Evolutionary conservation across 202 grass and related monocot species (phyloP).

Genomic region (Carex sylvatica): DNA sequence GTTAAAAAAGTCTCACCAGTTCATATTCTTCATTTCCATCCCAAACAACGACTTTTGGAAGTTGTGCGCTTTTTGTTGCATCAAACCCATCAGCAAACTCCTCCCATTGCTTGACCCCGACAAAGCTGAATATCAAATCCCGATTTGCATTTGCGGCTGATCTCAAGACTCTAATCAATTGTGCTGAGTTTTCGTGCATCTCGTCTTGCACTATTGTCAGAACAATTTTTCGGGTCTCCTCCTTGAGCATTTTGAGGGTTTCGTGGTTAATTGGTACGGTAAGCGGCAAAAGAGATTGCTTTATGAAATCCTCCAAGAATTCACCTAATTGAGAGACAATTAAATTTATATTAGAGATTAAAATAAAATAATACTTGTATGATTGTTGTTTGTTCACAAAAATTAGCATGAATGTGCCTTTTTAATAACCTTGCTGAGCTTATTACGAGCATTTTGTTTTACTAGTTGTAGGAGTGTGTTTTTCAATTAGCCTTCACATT

Average conservation of each 20-base stretch:
- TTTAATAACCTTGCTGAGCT: not conserved
- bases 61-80: conserved; percentile 58
- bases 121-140: conserved; percentile 89
- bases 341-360: not conserved
- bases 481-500: not conserved
- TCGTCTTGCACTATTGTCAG: conserved; percentile 82
- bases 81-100: conserved; percentile 94
- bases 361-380: not conserved
- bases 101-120: conserved; percentile 84
- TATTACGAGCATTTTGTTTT: not conserved
- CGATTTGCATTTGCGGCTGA: conserved; percentile 87
- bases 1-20: conserved; percentile 45
- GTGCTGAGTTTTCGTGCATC: conserved; percentile 57
- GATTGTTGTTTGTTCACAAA: conserved; percentile 1
- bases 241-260: conserved; percentile 83
- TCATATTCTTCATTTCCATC: conserved; percentile 94
- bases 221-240: conserved; percentile 87
- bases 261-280: conserved; percentile 87
- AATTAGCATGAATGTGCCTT: not conserved
- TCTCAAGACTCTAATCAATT: conserved; percentile 75
- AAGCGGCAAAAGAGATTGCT: conserved; percentile 78
- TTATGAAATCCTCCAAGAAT: conserved; percentile 93
- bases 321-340: conserved; percentile 36
- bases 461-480: not conserved
- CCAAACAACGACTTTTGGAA: conserved; percentile 90